These are phyloP conservation scores for Nidularia sp. DNA, from an alignment of 768 basidiomycete species.

Conservation along the genomic window DNA sequence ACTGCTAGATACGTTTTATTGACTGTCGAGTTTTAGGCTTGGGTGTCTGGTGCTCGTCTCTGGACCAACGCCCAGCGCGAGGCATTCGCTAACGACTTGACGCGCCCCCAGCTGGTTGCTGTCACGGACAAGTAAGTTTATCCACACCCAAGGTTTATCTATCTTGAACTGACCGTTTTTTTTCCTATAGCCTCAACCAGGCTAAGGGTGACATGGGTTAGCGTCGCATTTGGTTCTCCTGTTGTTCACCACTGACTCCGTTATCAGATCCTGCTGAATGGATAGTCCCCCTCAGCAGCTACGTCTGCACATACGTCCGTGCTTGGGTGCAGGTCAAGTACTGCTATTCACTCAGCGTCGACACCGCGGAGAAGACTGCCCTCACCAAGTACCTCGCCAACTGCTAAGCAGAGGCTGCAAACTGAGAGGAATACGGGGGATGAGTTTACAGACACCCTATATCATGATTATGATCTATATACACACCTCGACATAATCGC, in stretches of 20 bases:
- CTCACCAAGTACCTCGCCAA: conserved; percentile 28
- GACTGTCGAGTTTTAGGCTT: conserved; percentile 27
- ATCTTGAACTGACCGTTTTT: not conserved
- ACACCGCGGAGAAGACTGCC: conserved; percentile 42
- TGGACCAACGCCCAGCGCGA: conserved; percentile 51
- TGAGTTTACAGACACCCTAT: too few relatives aligned
- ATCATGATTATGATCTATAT: too few relatives aligned
- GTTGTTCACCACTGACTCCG: not conserved
- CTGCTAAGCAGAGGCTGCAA: conserved; percentile 17
- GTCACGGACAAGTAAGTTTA: conserved; percentile 33
- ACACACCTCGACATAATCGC: too few relatives aligned
- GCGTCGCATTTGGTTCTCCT: too few relatives aligned
- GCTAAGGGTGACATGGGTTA: not conserved
- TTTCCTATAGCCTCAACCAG: not conserved
- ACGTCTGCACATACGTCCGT: conserved; percentile 44
- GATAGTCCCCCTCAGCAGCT: conserved; percentile 40
- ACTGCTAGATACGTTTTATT: not conserved
- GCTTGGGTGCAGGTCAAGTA: conserved; percentile 49
- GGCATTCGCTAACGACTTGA: conserved; percentile 51
- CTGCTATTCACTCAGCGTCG: conserved; percentile 41
- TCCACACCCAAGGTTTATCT: not conserved
- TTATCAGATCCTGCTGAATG: conserved; percentile 33
- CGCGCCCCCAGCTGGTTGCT: conserved; percentile 50
- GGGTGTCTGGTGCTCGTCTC: conserved; percentile 48
- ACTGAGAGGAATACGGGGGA: too few relatives aligned